Evolutionary conservation across 192 early-diverging fungal species (phyloP).

Genomic region (Dispira parvispora): DNA sequence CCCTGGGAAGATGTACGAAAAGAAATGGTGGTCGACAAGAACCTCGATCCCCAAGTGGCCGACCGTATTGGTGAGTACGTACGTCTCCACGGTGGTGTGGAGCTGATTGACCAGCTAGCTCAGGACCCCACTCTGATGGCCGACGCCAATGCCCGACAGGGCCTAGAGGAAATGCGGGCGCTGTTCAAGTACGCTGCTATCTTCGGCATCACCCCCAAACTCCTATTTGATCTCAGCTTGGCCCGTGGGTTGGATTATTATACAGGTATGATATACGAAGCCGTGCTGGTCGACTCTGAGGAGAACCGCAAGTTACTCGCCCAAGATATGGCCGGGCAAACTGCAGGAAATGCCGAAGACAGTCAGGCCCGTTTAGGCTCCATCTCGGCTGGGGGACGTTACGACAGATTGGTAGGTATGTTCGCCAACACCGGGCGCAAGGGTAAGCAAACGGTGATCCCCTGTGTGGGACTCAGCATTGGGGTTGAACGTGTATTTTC

Average conservation of each 20-base stretch:
- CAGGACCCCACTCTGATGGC: conserved; percentile 41
- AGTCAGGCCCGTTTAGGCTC: conserved; percentile 76
- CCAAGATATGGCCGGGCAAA: conserved; percentile 20
- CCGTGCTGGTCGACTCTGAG: conserved; percentile 33
- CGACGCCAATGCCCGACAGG: conserved; percentile 54
- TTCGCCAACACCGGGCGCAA: conserved; percentile 53
- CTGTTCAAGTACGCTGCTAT: conserved; percentile 76
- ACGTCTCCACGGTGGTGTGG: conserved; percentile 52
- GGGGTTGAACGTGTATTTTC: conserved; percentile 95
- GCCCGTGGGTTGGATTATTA: conserved; percentile 98
- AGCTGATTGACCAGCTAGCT: conserved; percentile 58
- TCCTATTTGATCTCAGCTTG: conserved; percentile 86
- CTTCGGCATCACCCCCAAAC: conserved; percentile 44
- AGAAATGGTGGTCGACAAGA: conserved; percentile 92
- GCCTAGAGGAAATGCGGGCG: conserved; percentile 70
- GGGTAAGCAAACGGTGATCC: conserved; percentile 47
- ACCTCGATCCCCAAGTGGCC: conserved; percentile 54
- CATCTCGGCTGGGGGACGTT: conserved; percentile 91
- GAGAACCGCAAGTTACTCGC: conserved; percentile 10
- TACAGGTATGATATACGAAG: conserved; percentile 98
- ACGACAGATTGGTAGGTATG: conserved; percentile 96
- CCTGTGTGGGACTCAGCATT: conserved; percentile 90
- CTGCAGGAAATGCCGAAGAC: conserved; percentile 34
- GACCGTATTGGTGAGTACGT: conserved; percentile 92
- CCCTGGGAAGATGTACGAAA: conserved; percentile 86